Conservation (phyloP, 768 basidiomycete genomes). For the Gelatoporia subvermispora region DNA sequence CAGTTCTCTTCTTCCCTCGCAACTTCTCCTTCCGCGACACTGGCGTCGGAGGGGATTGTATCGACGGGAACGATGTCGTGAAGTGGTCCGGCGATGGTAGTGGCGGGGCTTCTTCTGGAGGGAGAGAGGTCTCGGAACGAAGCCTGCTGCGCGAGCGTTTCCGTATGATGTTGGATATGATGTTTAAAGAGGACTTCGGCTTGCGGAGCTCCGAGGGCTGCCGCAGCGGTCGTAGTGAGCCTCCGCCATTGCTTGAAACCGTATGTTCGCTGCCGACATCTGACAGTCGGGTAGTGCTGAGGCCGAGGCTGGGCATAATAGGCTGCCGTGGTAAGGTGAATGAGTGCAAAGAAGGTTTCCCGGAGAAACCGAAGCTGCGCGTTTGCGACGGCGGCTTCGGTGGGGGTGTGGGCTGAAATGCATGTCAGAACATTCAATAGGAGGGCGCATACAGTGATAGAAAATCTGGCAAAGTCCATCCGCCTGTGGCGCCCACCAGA, state of each 20-base stretch:
- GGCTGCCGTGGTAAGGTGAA: slow-evolving; percentile 33
- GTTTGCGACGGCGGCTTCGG: slow-evolving; percentile 29
- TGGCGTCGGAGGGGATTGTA: slow-evolving; percentile 14
- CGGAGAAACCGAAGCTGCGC: slow-evolving; percentile 30
- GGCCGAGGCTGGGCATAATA: slow-evolving; percentile 19
- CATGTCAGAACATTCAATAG: neutral
- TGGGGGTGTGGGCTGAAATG: slow-evolving; percentile 38
- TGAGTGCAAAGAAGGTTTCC: slow-evolving; percentile 39
- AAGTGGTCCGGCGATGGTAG: slow-evolving; percentile 16
- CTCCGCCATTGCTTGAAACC: slow-evolving; percentile 18
- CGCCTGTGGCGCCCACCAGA: too few species aligned
- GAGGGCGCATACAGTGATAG: neutral
- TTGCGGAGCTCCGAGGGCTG: slow-evolving; percentile 36
- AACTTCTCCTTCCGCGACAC: slow-evolving; percentile 15
- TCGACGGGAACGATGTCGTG: slow-evolving; percentile 19
- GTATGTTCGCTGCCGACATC: slow-evolving; percentile 21
- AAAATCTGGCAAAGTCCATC: neutral
- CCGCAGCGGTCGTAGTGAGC: slow-evolving; percentile 10
- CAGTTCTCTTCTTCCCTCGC: slow-evolving; percentile 29
- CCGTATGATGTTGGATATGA: slow-evolving; percentile 37
- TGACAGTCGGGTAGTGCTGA: slow-evolving; percentile 15
- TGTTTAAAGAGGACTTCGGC: slow-evolving; percentile 42
- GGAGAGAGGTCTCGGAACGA: slow-evolving; percentile 32
- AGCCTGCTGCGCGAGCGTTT: slow-evolving; percentile 36
- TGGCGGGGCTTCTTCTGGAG: slow-evolving; percentile 26